phyloP scores from a whole-genome alignment of 805 yeast species.

The Starmera amethionina region DNA sequence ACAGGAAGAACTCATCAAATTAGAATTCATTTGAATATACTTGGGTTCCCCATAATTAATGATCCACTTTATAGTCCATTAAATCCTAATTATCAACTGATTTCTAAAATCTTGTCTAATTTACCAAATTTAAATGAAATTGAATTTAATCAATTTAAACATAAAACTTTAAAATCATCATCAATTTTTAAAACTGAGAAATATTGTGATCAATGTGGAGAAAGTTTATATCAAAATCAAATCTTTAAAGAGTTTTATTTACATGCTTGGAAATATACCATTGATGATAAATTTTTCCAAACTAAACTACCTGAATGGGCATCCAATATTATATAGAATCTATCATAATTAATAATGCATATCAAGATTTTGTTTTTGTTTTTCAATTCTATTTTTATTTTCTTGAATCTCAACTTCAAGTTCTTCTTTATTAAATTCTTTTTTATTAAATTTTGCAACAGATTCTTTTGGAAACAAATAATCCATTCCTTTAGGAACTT shows the following conservation, averaged over 20 bases:
- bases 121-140: slow-evolving; percentile 45
- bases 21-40: slow-evolving; percentile 78
- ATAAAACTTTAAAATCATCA: slow-evolving; percentile 24
- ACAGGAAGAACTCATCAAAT: slow-evolving; percentile 97
- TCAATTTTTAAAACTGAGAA: slow-evolving; percentile 15
- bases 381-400: too few species aligned
- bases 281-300: slow-evolving; percentile 22
- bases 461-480: too few species aligned
- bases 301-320: slow-evolving; percentile 40
- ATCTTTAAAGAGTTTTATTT: slow-evolving; percentile 16
- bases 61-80: slow-evolving; percentile 72
- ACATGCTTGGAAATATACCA: slow-evolving; percentile 28
- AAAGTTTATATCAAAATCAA: slow-evolving; percentile 15
- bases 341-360: too few species aligned
- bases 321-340: too few species aligned
- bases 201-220: slow-evolving; percentile 18
- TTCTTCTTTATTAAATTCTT: too few species aligned
- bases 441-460: too few species aligned
- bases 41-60: slow-evolving; percentile 88
- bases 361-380: too few species aligned
- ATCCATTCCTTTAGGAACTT: too few species aligned
- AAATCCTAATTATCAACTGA: neutral
- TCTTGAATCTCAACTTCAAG: too few species aligned
- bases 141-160: slow-evolving; percentile 16
- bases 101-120: slow-evolving; percentile 27